Conservation (phyloP, 192 early-diverging fungal species). For the Entomortierella beljakovae region DNA sequence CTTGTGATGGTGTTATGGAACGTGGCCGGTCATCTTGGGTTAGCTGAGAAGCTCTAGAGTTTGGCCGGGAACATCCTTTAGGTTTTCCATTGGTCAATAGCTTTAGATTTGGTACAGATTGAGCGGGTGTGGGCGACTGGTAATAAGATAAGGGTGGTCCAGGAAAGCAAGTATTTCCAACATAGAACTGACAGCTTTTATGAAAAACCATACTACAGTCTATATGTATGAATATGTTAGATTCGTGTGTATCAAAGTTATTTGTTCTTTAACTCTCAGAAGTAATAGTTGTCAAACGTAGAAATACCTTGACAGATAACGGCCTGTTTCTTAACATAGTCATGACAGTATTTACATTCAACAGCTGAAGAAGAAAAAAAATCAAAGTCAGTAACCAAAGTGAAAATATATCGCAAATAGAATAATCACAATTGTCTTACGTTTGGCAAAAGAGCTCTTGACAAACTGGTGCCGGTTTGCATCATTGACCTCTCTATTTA, state of each 20-base stretch:
- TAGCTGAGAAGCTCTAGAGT: conserved; percentile 32
- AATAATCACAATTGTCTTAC: conserved; percentile 46
- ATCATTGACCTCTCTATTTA: conserved; percentile 19
- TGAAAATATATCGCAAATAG: background rate
- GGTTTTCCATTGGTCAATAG: conserved; percentile 16
- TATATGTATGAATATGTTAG: background rate
- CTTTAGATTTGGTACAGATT: conserved; percentile 39
- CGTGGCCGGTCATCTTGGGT: conserved; percentile 29
- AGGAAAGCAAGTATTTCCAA: conserved; percentile 52
- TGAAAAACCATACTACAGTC: conserved; percentile 53
- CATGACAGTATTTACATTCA: conserved; percentile 62
- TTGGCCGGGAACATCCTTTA: conserved; percentile 27
- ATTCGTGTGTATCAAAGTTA: background rate
- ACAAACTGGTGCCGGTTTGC: conserved; percentile 64
- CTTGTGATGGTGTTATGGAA: conserved; percentile 42
- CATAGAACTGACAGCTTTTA: conserved; percentile 36
- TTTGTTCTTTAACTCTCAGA: conserved; percentile 8
- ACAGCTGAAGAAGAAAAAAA: conserved; percentile 47
- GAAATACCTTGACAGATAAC: conserved; percentile 70
- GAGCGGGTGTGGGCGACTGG: conserved; percentile 23
- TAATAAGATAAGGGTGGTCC: conserved; percentile 44
- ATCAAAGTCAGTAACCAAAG: too few species aligned
- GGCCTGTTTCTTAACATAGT: conserved; percentile 57
- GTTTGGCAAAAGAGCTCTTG: conserved; percentile 66
- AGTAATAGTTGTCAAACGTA: background rate